Evolutionary conservation across 768 basidiomycete genomes (phyloP).

Genomic region (Boletus sensibilis): DNA sequence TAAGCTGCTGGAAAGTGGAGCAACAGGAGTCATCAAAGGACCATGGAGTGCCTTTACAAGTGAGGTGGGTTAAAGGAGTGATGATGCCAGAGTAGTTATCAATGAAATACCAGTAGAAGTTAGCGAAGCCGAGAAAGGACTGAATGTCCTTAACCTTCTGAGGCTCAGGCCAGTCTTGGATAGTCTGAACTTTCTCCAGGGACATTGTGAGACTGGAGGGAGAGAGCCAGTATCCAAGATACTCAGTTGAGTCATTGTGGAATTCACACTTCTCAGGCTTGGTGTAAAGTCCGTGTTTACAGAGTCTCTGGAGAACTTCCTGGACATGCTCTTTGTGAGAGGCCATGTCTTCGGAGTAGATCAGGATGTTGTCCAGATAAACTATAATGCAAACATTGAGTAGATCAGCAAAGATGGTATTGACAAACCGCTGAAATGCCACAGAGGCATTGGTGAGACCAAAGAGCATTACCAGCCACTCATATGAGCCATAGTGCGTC

Average conservation of each 20-base stretch:
- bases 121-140: not conserved
- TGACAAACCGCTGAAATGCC: slow-evolving; percentile 29
- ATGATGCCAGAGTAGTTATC: not conserved
- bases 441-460: too few relatives aligned
- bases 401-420: slow-evolving; percentile 10
- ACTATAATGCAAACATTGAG: slow-evolving; percentile 37
- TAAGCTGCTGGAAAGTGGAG: too few relatives aligned
- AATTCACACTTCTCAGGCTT: not conserved
- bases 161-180: not conserved
- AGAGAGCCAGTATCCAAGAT: not conserved
- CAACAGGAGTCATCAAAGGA: not conserved
- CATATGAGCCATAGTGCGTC: not conserved
- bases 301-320: not conserved
- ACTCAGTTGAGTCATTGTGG: not conserved
- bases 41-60: not conserved
- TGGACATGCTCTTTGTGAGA: not conserved
- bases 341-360: slow-evolving; percentile 28
- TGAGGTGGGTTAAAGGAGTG: not conserved
- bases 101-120: not conserved
- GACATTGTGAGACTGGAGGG: not conserved
- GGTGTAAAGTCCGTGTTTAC: not conserved
- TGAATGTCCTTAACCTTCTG: not conserved
- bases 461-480: too few relatives aligned
- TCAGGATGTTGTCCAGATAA: slow-evolving; percentile 46
- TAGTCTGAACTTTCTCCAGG: not conserved